Percentiles rank a stretch among this genome's conserved stretches.
phyloP scores from a whole-genome alignment of 2,329 filamentous ascomycete species.

The Proliferodiscus dingleyae region DNA sequence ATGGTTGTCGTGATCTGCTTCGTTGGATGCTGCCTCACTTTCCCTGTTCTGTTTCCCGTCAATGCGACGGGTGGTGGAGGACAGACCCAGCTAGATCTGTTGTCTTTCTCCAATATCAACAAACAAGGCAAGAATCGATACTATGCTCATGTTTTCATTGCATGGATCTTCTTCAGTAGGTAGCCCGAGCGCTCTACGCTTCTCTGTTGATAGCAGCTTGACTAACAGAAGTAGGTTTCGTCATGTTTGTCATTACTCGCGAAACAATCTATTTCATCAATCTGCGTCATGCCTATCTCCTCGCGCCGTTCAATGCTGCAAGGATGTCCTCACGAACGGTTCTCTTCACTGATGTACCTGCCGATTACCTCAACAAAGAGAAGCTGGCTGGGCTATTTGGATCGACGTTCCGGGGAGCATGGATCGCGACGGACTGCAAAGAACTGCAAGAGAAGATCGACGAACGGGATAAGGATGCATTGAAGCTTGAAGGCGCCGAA shows the following conservation, averaged over 20 bases:
- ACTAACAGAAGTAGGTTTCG: slow-evolving; percentile 49
- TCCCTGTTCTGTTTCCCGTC: slow-evolving; percentile 73
- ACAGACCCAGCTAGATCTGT: slow-evolving; percentile 63
- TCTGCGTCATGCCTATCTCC: slow-evolving; percentile 81
- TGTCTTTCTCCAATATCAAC: slow-evolving; percentile 75
- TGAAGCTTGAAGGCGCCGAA: slow-evolving; percentile 82
- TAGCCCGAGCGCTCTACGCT: neutral
- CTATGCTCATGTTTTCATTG: slow-evolving; percentile 76
- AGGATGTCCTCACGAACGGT: slow-evolving; percentile 86
- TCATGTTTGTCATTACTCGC: slow-evolving; percentile 82
- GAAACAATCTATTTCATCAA: slow-evolving; percentile 91
- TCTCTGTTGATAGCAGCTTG: too few relatives aligned
- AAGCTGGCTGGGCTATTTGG: slow-evolving; percentile 76
- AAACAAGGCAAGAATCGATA: slow-evolving; percentile 53
- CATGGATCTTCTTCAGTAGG: slow-evolving; percentile 68
- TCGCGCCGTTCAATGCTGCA: slow-evolving; percentile 76
- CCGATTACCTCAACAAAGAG: slow-evolving; percentile 71
- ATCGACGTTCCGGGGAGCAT: slow-evolving; percentile 71
- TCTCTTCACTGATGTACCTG: slow-evolving; percentile 79
- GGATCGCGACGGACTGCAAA: slow-evolving; percentile 73
- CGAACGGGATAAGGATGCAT: slow-evolving; percentile 72
- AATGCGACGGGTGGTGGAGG: slow-evolving; percentile 75
- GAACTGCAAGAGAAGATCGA: slow-evolving; percentile 75
- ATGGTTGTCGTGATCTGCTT: slow-evolving; percentile 73
- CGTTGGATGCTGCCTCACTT: slow-evolving; percentile 76